Conservation (phyloP, 495 filamentous ascomycete species). For the Sporormia fimetaria region DNA sequence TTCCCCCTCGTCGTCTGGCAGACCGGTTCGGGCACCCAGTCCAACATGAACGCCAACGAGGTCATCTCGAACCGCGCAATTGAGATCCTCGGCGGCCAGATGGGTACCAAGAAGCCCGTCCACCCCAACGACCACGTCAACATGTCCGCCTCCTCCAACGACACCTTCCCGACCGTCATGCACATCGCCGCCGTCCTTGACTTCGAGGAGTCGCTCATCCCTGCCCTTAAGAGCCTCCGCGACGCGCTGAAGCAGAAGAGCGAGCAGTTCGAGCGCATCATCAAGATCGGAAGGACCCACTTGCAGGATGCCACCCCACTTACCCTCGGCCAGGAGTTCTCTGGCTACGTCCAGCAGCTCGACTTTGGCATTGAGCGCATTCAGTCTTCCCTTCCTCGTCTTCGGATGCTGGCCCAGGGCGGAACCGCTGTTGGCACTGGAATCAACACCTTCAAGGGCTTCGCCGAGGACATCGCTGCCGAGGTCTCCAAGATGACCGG, state of each 20-base stretch:
- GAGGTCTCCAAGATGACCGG: constrained; percentile 89
- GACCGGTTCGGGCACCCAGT: constrained; percentile 95
- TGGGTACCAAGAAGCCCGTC: constrained; percentile 94
- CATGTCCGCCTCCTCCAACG: constrained; percentile 96
- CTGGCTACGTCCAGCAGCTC: constrained; percentile 90
- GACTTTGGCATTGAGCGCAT: constrained; percentile 83
- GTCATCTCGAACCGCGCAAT: constrained; percentile 99
- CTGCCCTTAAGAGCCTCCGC: constrained; percentile 67
- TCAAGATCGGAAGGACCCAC: constrained; percentile 98
- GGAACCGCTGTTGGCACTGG: constrained; percentile 96
- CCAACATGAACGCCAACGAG: constrained; percentile 99
- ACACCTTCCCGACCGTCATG: constrained; percentile 99
- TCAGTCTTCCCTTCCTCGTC: constrained; percentile 66
- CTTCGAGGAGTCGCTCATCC: constrained; percentile 74
- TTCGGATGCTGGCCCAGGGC: constrained; percentile 83
- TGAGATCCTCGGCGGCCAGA: constrained; percentile 87
- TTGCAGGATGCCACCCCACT: constrained; percentile 94
- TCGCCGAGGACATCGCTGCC: constrained; percentile 79
- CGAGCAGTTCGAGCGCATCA: constrained; percentile 79
- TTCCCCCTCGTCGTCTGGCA: constrained; percentile 99
- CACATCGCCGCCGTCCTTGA: constrained; percentile 96
- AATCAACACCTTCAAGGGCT: constrained; percentile 93
- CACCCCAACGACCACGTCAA: constrained; percentile 99
- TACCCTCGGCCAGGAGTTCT: constrained; percentile 96
- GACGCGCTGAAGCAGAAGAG: constrained; percentile 78